These are phyloP conservation scores for Limtongia smithiae DNA, from an alignment of 805 yeast species.

Conservation along the genomic window DNA sequence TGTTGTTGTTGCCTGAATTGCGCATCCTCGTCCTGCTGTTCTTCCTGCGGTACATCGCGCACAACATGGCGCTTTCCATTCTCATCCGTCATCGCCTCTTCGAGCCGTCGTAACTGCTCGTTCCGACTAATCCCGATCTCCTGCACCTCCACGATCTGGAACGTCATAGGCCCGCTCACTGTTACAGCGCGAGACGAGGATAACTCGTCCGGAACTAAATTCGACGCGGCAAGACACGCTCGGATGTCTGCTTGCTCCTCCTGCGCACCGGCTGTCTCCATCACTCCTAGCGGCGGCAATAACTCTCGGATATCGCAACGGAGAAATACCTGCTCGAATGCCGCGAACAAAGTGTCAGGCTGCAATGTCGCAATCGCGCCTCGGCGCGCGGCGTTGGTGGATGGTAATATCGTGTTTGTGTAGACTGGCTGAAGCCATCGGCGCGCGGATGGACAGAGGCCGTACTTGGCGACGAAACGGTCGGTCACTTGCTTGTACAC, in stretches of 20 bases:
- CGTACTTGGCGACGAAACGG: constrained; percentile 8
- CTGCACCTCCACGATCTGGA: constrained; percentile 20
- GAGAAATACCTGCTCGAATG: constrained; percentile 8
- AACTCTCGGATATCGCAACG: constrained; percentile 7
- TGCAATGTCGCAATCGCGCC: not conserved
- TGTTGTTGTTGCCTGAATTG: not conserved
- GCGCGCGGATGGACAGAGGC: constrained; percentile 4
- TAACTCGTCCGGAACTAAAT: constrained; percentile 7
- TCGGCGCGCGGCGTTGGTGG: not conserved
- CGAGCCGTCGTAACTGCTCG: constrained; percentile 17
- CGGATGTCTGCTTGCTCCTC: constrained; percentile 5
- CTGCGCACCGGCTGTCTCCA: not conserved
- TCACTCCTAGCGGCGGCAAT: constrained; percentile 5
- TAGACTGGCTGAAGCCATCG: constrained; percentile 12
- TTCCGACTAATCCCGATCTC: constrained; percentile 19
- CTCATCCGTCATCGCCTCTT: constrained; percentile 11
- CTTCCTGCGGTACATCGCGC: constrained; percentile 9
- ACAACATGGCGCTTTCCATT: constrained; percentile 5
- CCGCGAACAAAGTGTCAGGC: not conserved
- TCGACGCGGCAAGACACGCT: constrained; percentile 3
- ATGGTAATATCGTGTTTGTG: not conserved
- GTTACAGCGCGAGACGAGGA: not conserved
- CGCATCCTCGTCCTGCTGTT: not conserved
- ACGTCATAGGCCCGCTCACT: constrained; percentile 12
- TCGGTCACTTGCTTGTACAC: not conserved